Evolutionary conservation across 495 filamentous ascomycete genomes (phyloP), one percentile per base, ranked within the genome.

Genomic region (Lasiosphaeris hirsuta): DNA sequence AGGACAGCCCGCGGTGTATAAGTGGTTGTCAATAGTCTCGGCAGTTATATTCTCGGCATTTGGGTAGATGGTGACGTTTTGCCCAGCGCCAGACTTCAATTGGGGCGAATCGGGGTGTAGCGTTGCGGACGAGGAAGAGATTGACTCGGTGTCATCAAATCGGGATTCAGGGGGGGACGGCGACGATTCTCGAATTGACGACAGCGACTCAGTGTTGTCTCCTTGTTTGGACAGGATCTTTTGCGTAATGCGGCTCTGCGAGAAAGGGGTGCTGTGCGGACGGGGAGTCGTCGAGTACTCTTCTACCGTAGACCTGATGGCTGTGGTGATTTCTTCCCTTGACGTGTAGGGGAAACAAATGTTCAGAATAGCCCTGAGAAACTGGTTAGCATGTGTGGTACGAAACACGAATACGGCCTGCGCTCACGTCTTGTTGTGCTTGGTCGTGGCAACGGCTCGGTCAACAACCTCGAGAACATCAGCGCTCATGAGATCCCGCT

Each of bases 281-380:
- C 73, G 70, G 7, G 86, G 75, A 10, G 89, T 87, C 45, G 79
- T 83, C 36, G 86, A 88, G 68, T 88, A 97, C 38, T 92, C 88
- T 9, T 84, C 74, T 7, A 98, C 92, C 0, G 95, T 96, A 19
- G 85, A 79, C 49, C 87, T 84, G 62, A 98, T 90, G 14, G 94
- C 90, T n/a, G 84, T 84, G 14, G 94, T 96, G 59, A 98, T 98
- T 68, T 98, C 94, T 64, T 95, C 93, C 57, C 93, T 83, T 8
- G 91, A 94, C 5, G 95, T 97, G 69, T 98, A 98, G 1, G 94
- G 93, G 65, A 96, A 96, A 76, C 94, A 98, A 54, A 98, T 88
- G 67, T 98, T 98, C 34, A 98, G 79, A 51, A 96, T 83, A 17
- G 89, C 86, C 49, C 86, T 89, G 57, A 10, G 14, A 15, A 10